phyloP scores from a whole-genome alignment of 805 yeast species.

The Candida piceae region DNA sequence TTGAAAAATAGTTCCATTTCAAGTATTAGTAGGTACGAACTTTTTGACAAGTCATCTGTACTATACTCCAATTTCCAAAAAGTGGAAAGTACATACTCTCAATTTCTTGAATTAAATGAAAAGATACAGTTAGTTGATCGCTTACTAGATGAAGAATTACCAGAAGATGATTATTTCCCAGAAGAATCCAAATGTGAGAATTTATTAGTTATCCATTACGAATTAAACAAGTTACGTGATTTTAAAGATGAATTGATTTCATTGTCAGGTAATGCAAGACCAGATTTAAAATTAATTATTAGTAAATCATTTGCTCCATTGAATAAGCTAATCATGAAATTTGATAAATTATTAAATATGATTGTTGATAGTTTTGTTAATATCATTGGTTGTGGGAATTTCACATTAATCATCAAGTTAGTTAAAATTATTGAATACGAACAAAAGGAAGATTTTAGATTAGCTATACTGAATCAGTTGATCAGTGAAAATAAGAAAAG shows the following conservation, averaged over 20 bases:
- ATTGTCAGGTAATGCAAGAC: constrained; percentile 41
- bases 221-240: constrained; percentile 66
- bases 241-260: constrained; percentile 67
- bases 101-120: constrained; percentile 51
- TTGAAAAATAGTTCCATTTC: constrained; percentile 43
- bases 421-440: constrained; percentile 79
- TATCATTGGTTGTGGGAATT: constrained; percentile 62
- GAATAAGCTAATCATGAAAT: constrained; percentile 45
- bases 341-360: constrained; percentile 59
- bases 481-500: constrained; percentile 9
- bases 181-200: constrained; percentile 45
- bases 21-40: constrained; percentile 60
- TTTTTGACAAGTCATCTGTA: constrained; percentile 61
- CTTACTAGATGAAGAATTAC: constrained; percentile 45
- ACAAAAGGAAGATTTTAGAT: constrained; percentile 68
- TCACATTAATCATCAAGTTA: constrained; percentile 60
- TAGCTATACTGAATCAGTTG: constrained; percentile 17
- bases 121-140: constrained; percentile 46
- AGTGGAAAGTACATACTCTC: constrained; percentile 59
- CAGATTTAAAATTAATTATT: constrained; percentile 68
- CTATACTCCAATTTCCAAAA: constrained; percentile 69
- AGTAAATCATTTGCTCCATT: constrained; percentile 49
- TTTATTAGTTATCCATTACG: constrained; percentile 63
- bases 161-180: constrained; percentile 24
- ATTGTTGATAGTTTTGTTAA: constrained; percentile 64